Evolutionary conservation across 805 yeast genomes (phyloP).

Genomic region (Schizosaccharomyces lindneri): DNA sequence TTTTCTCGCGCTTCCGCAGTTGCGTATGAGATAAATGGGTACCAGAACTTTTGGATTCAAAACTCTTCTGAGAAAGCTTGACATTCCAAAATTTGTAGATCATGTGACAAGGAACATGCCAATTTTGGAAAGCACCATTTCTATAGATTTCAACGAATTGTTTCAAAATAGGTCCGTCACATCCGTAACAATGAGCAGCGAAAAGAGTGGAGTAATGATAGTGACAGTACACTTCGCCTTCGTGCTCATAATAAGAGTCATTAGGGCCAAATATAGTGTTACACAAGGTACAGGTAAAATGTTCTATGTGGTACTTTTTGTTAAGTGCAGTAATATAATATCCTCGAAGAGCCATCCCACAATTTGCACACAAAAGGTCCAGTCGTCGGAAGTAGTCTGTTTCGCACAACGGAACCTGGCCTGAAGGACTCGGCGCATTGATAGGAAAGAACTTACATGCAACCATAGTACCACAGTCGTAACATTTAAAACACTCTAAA

Average conservation of each 20-base stretch:
- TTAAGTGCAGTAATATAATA: slow-evolving; percentile 87
- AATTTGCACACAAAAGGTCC: slow-evolving; percentile 62
- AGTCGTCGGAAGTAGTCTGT: slow-evolving; percentile 72
- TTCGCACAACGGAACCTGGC: slow-evolving; percentile 56
- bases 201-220: slow-evolving; percentile 68
- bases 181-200: slow-evolving; percentile 83
- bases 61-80: slow-evolving; percentile 25
- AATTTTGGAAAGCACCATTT: slow-evolving; percentile 78
- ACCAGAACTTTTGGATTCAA: slow-evolving; percentile 15
- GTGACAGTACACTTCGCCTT: slow-evolving; percentile 64
- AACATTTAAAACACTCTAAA: slow-evolving; percentile 7
- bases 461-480: slow-evolving; percentile 58
- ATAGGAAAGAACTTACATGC: slow-evolving; percentile 74
- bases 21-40: slow-evolving; percentile 22
- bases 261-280: slow-evolving; percentile 66
- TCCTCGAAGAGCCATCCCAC: slow-evolving; percentile 69
- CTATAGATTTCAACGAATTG: slow-evolving; percentile 81
- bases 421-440: slow-evolving; percentile 21
- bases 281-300: slow-evolving; percentile 77
- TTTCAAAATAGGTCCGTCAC: slow-evolving; percentile 69
- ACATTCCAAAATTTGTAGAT: slow-evolving; percentile 94
- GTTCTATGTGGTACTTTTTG: slow-evolving; percentile 78
- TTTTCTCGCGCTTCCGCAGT: slow-evolving; percentile 28
- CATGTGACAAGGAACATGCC: slow-evolving; percentile 99
- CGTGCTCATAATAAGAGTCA: slow-evolving; percentile 77